Percentiles rank a stretch among this genome's conserved stretches.
Conservation (phyloP, 371 early-diverging fungal genomes). For the Mucor indicus region DNA sequence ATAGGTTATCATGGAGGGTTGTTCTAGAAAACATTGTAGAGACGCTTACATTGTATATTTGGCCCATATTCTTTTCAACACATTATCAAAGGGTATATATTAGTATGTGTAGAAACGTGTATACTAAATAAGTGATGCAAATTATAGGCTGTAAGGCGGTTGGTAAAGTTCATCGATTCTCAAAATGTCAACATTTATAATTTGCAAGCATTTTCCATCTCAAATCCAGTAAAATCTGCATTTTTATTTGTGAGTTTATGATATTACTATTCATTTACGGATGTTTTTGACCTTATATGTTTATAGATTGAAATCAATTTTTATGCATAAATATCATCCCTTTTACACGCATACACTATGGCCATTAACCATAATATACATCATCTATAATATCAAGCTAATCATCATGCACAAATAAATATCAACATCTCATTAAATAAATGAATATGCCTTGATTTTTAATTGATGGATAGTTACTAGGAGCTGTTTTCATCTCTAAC, state of each 20-base stretch:
- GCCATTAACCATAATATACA: too few relatives aligned
- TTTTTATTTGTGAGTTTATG: constrained; percentile 45
- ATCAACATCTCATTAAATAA: too few relatives aligned
- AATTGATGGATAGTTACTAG: too few relatives aligned
- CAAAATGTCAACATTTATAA: constrained; percentile 40
- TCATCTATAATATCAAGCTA: too few relatives aligned
- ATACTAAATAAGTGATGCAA: background rate
- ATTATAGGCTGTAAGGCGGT: constrained; percentile 30
- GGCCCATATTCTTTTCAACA: constrained; percentile 43
- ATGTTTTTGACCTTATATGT: background rate
- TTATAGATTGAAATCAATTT: constrained; percentile 29
- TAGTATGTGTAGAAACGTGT: background rate
- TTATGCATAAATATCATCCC: constrained; percentile 6
- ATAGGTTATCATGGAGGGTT: constrained; percentile 31
- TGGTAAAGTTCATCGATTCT: constrained; percentile 38
- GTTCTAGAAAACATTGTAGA: constrained; percentile 50
- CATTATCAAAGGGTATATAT: constrained; percentile 44
- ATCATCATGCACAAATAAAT: too few relatives aligned
- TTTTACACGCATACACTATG: too few relatives aligned
- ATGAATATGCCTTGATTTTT: too few relatives aligned
- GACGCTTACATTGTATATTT: constrained; percentile 40
- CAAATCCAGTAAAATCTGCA: constrained; percentile 45
- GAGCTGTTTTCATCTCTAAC: too few relatives aligned
- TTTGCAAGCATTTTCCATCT: constrained; percentile 30
- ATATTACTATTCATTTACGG: background rate